Percentiles rank a stretch among this genome's conserved stretches.
Evolutionary conservation across 140 eudicot species (phyloP).

Genomic region (Ambrosia hybrid): DNA sequence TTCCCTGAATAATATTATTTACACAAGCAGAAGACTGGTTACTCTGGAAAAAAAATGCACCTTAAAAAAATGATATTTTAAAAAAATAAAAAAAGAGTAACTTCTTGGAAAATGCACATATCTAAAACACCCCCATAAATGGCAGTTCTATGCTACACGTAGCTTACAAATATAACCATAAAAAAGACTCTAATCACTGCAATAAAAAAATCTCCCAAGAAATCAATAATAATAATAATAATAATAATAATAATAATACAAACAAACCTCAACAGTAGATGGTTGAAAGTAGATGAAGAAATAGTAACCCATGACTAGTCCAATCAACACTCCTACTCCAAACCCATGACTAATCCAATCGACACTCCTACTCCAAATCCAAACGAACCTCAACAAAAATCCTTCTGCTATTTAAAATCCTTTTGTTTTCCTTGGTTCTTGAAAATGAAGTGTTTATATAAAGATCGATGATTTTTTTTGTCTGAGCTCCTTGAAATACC

Average conservation of each 20-base stretch:
- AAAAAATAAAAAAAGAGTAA: neutral
- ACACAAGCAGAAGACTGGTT: neutral
- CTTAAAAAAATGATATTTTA: too few species aligned
- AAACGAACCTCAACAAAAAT: slow-evolving; percentile 29
- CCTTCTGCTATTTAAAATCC: neutral
- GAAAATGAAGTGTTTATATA: neutral
- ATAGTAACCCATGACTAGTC: too few species aligned
- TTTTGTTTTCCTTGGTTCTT: slow-evolving; percentile 2
- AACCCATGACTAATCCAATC: too few species aligned
- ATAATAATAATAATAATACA: neutral
- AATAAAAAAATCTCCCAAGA: neutral
- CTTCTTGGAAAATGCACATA: slow-evolving; percentile 1
- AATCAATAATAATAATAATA: too few species aligned
- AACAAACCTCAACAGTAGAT: too few species aligned
- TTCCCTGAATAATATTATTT: neutral
- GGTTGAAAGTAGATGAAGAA: too few species aligned
- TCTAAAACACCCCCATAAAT: neutral
- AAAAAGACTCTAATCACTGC: neutral
- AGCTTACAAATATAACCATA: too few species aligned
- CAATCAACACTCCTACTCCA: too few species aligned
- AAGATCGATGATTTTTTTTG: neutral
- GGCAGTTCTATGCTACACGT: neutral
- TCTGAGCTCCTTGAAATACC: slow-evolving; percentile 12
- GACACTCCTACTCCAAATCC: too few species aligned
- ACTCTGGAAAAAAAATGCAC: too few species aligned